Percentiles rank a stretch among this genome's conserved stretches.
Evolutionary conservation across 345 rosid species (phyloP).

Genomic region (Linum usitatissimum): DNA sequence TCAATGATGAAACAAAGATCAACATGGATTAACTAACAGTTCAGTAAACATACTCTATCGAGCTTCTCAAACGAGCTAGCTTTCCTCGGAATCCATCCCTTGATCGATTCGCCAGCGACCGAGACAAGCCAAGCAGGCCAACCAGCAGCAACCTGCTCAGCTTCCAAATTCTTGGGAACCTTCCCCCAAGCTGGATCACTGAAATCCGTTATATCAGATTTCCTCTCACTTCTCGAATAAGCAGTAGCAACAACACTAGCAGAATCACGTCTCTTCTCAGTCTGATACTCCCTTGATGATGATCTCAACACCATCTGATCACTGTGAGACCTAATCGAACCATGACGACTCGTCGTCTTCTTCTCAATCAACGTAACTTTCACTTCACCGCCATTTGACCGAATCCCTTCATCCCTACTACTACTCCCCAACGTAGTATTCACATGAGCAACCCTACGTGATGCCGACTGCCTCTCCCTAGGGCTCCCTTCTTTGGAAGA

Average conservation of each 20-base stretch:
- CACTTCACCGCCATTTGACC: slow-evolving; percentile 36
- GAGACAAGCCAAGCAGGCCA: slow-evolving; percentile 92
- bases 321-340: slow-evolving; percentile 36
- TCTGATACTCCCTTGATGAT: slow-evolving; percentile 7
- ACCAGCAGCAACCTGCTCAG: slow-evolving; percentile 63
- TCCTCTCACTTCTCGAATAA: slow-evolving; percentile 10
- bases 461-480: slow-evolving; percentile 21
- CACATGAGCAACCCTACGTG: slow-evolving; percentile 40
- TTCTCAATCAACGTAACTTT: slow-evolving; percentile 45
- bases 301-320: slow-evolving; percentile 37
- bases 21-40: not conserved
- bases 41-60: slow-evolving; percentile 43
- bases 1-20: not conserved
- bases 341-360: slow-evolving; percentile 22
- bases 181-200: slow-evolving; percentile 27
- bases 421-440: slow-evolving; percentile 47
- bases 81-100: slow-evolving; percentile 68
- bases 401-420: slow-evolving; percentile 43
- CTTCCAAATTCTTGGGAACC: slow-evolving; percentile 34
- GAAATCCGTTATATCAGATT: slow-evolving; percentile 18
- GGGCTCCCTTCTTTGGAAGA: slow-evolving; percentile 54
- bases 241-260: slow-evolving; percentile 9
- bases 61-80: slow-evolving; percentile 67
- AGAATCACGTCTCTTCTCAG: slow-evolving; percentile 19
- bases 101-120: slow-evolving; percentile 70